phyloP scores from a whole-genome alignment of 208 protist species.

The Tritrichomonas foetus region DNA sequence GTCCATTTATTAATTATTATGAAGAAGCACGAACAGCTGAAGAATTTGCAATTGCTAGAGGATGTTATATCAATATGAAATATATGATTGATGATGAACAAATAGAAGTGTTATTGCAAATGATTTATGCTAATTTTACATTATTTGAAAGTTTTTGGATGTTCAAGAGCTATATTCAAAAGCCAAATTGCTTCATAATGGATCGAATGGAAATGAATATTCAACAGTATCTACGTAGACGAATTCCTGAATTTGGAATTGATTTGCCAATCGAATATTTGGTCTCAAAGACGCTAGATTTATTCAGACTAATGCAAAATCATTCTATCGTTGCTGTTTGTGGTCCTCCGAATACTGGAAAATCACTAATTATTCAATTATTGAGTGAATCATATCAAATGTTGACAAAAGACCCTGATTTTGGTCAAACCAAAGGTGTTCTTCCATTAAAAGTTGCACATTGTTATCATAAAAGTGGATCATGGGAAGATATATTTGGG shows the following conservation, averaged over 20 bases:
- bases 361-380: conserved; percentile 84
- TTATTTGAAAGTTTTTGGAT: not conserved
- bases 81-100: not conserved
- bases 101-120: not conserved
- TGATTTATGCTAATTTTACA: not conserved
- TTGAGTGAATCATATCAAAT: not conserved
- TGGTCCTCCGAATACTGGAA: conserved; percentile 97
- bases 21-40: not conserved
- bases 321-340: conserved; percentile 68
- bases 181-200: not conserved
- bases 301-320: not conserved
- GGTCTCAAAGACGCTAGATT: not conserved
- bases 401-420: not conserved
- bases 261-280: not conserved
- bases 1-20: not conserved
- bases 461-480: not conserved
- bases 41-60: not conserved
- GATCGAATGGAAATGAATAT: not conserved
- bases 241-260: not conserved
- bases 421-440: not conserved
- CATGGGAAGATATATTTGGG: not conserved
- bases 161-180: not conserved
- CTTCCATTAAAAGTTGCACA: not conserved
- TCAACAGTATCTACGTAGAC: not conserved
- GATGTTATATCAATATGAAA: not conserved